Evolutionary conservation across 208 protist genomes (phyloP), one percentile per base, ranked within the genome.

Genomic region (Acanthamoeba divionensis): DNA sequence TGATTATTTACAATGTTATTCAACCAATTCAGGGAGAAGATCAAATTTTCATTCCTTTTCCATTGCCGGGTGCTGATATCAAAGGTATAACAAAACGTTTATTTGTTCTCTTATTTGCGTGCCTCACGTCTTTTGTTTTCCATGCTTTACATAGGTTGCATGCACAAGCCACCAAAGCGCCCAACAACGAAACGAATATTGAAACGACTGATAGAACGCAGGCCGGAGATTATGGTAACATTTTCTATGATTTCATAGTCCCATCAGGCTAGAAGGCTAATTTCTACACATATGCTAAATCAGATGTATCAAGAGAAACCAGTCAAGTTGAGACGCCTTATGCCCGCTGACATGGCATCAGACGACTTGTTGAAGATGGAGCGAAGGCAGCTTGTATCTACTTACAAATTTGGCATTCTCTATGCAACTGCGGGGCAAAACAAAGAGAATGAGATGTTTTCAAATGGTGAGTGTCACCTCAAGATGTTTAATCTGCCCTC

Each of bases 351-450:
- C 1, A 67, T 18, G 18, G 60, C 41, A 36, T 26, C 60, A 26
- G 60, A 77, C 9, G 67, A 77, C 24, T 48, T 77, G 67, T 31
- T 77, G 12, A 45, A 77, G 67, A 77, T 77, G 67, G 67, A 77
- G 41, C 67, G 55, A 26, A 54, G 29, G 50, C 73, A 83, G 45
- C 31, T 83, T 45, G 48, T 83, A 7, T 62, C 36, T 47, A 69
- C 75, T 6, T 95, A 89, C 80, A 95, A 95, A 73, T 93, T 95
- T 93, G 93, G 93, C 60, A 91, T 95, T 1, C 86, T 95, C 2
- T 93, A 93, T 54, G 91, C 86, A 24, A 29, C 62, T 31, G 69
- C 90, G 0, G 91, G 82, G 24, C 91, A 94, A 48, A 87, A 60
- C 5, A 82, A 77, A 33, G 92, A 95, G 45, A 80, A 90, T 38